Conservation (phyloP, 2,329 filamentous ascomycete species). For the Aspergillus arachidicola region DNA sequence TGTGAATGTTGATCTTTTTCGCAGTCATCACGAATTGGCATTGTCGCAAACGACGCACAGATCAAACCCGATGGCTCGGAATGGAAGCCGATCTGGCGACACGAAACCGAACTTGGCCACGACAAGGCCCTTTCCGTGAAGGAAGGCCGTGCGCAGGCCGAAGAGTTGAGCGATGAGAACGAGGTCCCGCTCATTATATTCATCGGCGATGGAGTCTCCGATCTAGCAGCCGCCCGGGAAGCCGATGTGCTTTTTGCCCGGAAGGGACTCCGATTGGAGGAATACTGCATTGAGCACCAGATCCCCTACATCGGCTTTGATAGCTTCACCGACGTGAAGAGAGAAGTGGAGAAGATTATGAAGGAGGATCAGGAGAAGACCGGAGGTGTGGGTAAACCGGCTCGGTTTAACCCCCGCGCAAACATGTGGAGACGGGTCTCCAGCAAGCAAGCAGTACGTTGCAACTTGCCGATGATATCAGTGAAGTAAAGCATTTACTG, state of each 20-base stretch:
- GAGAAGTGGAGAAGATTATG: constrained; percentile 60
- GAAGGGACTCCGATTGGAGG: constrained; percentile 65
- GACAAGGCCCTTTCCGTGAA: constrained; percentile 68
- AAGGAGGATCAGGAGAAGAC: constrained; percentile 64
- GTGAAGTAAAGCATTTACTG: not conserved
- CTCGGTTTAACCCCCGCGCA: constrained; percentile 67
- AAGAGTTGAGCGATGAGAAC: constrained; percentile 59
- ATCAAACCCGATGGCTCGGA: constrained; percentile 60
- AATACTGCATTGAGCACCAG: constrained; percentile 65
- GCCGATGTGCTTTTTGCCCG: constrained; percentile 70
- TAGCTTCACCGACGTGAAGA: constrained; percentile 67
- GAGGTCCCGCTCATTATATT: constrained; percentile 69
- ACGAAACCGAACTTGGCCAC: constrained; percentile 66
- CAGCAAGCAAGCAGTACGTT: constrained; percentile 57
- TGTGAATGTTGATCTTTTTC: not conserved
- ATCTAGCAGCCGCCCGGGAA: constrained; percentile 66
- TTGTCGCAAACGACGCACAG: constrained; percentile 68
- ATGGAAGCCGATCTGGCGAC: constrained; percentile 69
- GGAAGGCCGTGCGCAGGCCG: constrained; percentile 60
- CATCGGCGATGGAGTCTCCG: constrained; percentile 70
- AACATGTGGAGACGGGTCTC: constrained; percentile 68
- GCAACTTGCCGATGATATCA: not conserved
- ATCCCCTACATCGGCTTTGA: constrained; percentile 66
- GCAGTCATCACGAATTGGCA: constrained; percentile 60
- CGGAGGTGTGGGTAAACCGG: constrained; percentile 60